Evolutionary conservation across 1,284 basidiomycete species (phyloP), one percentile per base, ranked within the genome.

Genomic region (Naganishia sp.): DNA sequence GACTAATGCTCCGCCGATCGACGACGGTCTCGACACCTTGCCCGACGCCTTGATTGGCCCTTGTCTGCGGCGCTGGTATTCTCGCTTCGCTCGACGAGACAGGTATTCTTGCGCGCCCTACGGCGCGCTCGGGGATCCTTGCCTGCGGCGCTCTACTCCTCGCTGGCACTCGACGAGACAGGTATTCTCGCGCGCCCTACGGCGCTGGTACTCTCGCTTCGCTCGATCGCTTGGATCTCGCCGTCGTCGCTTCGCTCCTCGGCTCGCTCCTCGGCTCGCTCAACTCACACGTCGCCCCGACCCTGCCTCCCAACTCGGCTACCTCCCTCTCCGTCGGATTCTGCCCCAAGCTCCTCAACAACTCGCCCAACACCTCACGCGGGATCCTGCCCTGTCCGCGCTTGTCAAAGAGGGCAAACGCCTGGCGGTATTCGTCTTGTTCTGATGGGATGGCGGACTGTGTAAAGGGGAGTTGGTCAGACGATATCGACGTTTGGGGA

Each of bases 291-390:
- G 76, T 74, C 11, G 70, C 68, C 4, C 77, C 77, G 9, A 92
- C 88, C 48, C 80, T 77, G 18, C 83, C 81, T 53, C 90, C 86
- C 69, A 98, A 87, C 39, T 93, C 89, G 9, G 86, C 86, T 0
- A 99, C 94, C 80, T 99, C 94, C 31, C 92, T 90, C 80, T 99
- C 95, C 0, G 96, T 99, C 6, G 95, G 95, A 80, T 99, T 99
- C 83, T 99, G 95, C 0, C 96, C 96, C 0, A 99, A 83, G 0
- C 94, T 93, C 57, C 96, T 88, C 21, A 99, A 83, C 7, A 99
- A 86, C 80, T 99, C 95, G n/a, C 95, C 95, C 1, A 99, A 83
- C 0, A 88, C 90, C 72, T 94, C 91, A 18, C 90, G 83, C 10
- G 92, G 88, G 43, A 99, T 91, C 49, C 89, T 85, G 21, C 94